A percentile compares a stretch with the other conserved stretches of the same genome.
These are phyloP conservation scores for Ormosia emarginata DNA, from an alignment of 306 rosid species.

Conservation along the genomic window DNA sequence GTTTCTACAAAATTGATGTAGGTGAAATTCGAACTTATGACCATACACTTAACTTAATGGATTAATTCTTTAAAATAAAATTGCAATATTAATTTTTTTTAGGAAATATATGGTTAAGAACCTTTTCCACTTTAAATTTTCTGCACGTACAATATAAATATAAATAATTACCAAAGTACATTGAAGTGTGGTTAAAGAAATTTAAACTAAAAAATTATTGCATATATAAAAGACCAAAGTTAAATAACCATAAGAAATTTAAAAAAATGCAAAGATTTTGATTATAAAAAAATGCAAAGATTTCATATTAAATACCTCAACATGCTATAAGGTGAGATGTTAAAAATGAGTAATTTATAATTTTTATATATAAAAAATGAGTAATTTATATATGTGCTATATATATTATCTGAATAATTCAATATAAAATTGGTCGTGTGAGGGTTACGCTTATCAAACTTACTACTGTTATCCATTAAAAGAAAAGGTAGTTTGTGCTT, in stretches of 20 bases:
- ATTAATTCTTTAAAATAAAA: not conserved
- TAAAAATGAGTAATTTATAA: not conserved
- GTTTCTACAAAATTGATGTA: no score
- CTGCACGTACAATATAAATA: not conserved
- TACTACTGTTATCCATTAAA: not conserved
- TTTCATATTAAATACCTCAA: not conserved
- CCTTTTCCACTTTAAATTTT: slow-evolving; percentile 9
- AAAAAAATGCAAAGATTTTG: not conserved
- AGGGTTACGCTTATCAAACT: slow-evolving; percentile 6
- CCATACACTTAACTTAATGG: no score
- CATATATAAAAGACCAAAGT: not conserved
- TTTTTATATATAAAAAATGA: not conserved
- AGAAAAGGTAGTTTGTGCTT: not conserved
- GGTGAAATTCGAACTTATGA: no score
- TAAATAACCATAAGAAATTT: not conserved
- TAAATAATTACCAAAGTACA: not conserved
- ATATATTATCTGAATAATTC: not conserved
- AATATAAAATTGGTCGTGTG: not conserved
- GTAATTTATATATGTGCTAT: not conserved
- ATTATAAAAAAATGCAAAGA: no score
- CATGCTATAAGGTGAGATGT: not conserved
- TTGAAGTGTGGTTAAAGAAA: not conserved
- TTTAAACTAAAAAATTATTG: not conserved
- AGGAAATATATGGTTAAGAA: not conserved
- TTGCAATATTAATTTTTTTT: not conserved